phyloP scores from a whole-genome alignment of 2,329 filamentous ascomycete species.

The Onygenales sp. region DNA sequence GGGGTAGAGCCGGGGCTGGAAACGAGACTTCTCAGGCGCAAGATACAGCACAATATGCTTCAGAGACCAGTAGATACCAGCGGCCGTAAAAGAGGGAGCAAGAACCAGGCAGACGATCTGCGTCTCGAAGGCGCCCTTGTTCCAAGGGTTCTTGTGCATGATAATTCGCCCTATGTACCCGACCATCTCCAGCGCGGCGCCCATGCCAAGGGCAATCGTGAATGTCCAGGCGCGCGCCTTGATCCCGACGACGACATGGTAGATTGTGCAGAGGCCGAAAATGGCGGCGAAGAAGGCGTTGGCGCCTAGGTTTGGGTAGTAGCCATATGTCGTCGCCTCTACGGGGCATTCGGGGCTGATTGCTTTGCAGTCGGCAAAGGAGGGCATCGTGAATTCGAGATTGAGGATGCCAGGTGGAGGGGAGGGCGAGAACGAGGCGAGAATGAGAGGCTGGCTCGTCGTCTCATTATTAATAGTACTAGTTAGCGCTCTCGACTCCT shows the following conservation, averaged over 20 bases:
- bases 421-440: too few relatives aligned
- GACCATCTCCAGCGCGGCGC: conserved; percentile 42
- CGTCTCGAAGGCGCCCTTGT: conserved; percentile 39
- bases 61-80: conserved; percentile 47
- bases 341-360: conserved; percentile 30
- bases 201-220: conserved; percentile 37
- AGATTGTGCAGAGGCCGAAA: conserved; percentile 40
- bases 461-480: too few relatives aligned
- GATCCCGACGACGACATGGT: conserved; percentile 42
- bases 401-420: too few relatives aligned
- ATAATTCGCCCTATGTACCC: conserved; percentile 49
- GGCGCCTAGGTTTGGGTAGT: conserved; percentile 42
- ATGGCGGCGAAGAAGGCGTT: conserved; percentile 45
- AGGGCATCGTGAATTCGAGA: too few relatives aligned
- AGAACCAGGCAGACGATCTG: conserved; percentile 49
- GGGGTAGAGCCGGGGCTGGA: conserved; percentile 44
- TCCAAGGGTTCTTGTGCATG: conserved; percentile 45
- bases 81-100: conserved; percentile 47
- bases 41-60: conserved; percentile 50
- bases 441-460: too few relatives aligned
- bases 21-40: conserved; percentile 39
- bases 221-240: conserved; percentile 40
- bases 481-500: too few relatives aligned
- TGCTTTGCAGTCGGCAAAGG: conserved; percentile 4
- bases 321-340: conserved; percentile 42